A percentile compares a stretch with the other conserved stretches of the same genome.
Evolutionary conservation across 768 basidiomycete genomes (phyloP).

Genomic region (Mycena amicta): DNA sequence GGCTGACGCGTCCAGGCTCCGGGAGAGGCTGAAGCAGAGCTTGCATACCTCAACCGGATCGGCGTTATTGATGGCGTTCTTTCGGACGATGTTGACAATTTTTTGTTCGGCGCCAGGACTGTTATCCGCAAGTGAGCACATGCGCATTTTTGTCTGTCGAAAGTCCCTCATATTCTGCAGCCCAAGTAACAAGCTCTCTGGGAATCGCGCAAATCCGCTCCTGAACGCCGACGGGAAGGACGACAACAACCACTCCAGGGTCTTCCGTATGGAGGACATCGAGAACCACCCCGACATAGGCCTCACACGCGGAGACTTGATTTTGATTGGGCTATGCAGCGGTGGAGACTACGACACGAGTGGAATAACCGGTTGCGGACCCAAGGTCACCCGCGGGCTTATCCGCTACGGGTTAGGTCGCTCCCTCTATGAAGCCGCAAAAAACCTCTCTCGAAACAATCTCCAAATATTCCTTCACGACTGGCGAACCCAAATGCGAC

Average conservation of each 20-base stretch:
- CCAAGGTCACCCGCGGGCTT: slow-evolving; percentile 72
- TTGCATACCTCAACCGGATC: slow-evolving; percentile 81
- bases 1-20: slow-evolving; percentile 61
- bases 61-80: slow-evolving; percentile 87
- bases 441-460: slow-evolving; percentile 43
- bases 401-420: slow-evolving; percentile 84
- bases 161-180: slow-evolving; percentile 42
- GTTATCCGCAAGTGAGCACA: slow-evolving; percentile 78
- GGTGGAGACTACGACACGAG: slow-evolving; percentile 89
- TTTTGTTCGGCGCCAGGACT: slow-evolving; percentile 83
- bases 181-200: slow-evolving; percentile 70
- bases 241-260: slow-evolving; percentile 68
- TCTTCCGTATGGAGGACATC: slow-evolving; percentile 47
- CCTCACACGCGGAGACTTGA: slow-evolving; percentile 71
- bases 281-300: slow-evolving; percentile 40
- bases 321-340: slow-evolving; percentile 82
- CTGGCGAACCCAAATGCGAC: slow-evolving; percentile 65
- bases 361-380: slow-evolving; percentile 69
- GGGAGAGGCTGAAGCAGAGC: slow-evolving; percentile 93
- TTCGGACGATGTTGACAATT: slow-evolving; percentile 92
- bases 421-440: slow-evolving; percentile 60
- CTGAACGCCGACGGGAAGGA: slow-evolving; percentile 70
- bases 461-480: slow-evolving; percentile 56
- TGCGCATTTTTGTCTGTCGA: not conserved
- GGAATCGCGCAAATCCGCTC: slow-evolving; percentile 65